Conservation (phyloP, 1,284 basidiomycete genomes). For the Puccinia novopanici region DNA sequence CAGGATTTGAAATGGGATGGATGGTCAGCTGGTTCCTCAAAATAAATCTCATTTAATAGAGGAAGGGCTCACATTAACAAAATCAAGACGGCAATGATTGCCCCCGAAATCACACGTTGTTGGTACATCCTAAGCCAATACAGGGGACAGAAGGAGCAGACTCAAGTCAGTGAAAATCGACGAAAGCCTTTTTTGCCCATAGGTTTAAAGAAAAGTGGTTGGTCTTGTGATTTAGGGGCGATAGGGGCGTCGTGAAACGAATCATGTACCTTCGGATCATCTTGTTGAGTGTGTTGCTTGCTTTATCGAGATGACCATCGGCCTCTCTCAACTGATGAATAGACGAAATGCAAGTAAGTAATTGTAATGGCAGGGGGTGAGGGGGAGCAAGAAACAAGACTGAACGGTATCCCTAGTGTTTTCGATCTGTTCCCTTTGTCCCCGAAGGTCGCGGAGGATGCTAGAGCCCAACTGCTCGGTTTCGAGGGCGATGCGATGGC, state of each 20-base stretch:
- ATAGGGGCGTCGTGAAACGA: neutral
- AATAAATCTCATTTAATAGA: neutral
- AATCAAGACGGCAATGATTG: constrained; percentile 56
- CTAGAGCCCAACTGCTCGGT: constrained; percentile 94
- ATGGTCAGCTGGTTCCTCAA: neutral
- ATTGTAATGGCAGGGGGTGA: neutral
- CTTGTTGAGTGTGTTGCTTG: constrained; percentile 65
- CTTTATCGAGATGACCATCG: constrained; percentile 65
- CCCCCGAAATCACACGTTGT: constrained; percentile 56
- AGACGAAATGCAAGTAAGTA: too few relatives aligned
- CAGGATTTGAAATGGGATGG: too few relatives aligned
- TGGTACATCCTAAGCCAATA: constrained; percentile 56
- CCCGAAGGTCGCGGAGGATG: constrained; percentile 79
- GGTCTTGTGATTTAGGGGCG: neutral
- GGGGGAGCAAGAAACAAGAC: constrained; percentile 30
- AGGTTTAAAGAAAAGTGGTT: neutral
- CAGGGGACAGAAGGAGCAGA: neutral
- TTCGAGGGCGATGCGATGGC: constrained; percentile 90
- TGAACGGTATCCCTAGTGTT: constrained; percentile 80
- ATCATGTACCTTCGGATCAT: constrained; percentile 70
- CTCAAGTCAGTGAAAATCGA: constrained; percentile 11
- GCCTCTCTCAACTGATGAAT: constrained; percentile 65
- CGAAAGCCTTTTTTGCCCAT: neutral
- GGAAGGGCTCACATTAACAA: constrained; percentile 54
- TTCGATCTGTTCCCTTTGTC: constrained; percentile 92